phyloP scores from a whole-genome alignment of 2,329 filamentous ascomycete species.

The Colletotrichum gloeosporioides region DNA sequence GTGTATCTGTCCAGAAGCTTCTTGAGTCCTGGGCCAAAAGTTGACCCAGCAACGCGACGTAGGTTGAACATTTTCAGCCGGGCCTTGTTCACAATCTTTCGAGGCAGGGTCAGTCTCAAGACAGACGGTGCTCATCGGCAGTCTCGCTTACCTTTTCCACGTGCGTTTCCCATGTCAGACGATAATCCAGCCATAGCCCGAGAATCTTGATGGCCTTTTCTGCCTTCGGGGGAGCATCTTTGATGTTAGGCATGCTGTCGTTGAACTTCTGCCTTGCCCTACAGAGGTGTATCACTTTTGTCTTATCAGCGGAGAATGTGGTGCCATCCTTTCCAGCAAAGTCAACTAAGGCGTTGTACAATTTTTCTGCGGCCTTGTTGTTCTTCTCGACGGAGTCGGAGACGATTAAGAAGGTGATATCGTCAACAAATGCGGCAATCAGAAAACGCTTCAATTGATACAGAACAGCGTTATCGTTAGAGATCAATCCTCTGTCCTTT shows the following conservation, averaged over 20 bases:
- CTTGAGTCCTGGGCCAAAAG: not conserved
- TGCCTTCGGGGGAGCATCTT: not conserved
- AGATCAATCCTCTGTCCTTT: not conserved
- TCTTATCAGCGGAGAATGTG: not conserved
- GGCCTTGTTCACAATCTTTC: not conserved
- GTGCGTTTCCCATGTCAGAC: not conserved
- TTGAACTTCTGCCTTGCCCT: not conserved
- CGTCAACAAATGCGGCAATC: not conserved
- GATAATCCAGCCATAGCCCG: not conserved
- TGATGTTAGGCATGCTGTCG: not conserved
- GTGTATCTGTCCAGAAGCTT: not conserved
- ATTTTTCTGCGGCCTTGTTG: not conserved
- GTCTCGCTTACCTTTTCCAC: not conserved
- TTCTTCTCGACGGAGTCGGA: not conserved
- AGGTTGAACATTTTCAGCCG: not conserved
- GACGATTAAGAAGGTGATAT: not conserved
- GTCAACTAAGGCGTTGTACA: not conserved
- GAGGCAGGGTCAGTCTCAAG: not conserved
- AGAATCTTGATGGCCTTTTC: not conserved
- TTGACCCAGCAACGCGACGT: not conserved
- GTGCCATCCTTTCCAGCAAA: not conserved
- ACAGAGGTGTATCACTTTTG: not conserved
- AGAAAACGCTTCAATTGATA: not conserved
- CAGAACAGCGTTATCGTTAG: not conserved
- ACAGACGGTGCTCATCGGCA: not conserved